phyloP scores from a whole-genome alignment of 1,284 basidiomycete species.

The Tilletia setariae region DNA sequence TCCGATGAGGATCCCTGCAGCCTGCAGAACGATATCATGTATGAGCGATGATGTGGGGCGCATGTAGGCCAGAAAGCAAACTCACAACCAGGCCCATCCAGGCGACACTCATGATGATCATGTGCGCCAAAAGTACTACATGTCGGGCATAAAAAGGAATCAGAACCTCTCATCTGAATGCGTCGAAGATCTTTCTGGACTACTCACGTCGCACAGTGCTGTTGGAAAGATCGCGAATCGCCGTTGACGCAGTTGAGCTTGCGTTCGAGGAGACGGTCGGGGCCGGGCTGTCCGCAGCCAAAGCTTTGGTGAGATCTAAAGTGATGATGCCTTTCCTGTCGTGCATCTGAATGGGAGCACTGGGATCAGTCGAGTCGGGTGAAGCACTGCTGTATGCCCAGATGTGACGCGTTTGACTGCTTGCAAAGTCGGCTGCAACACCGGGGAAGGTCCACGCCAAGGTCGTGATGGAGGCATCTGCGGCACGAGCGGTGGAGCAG shows the following conservation, averaged over 20 bases:
- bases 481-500: slow-evolving; percentile 17
- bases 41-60: neutral
- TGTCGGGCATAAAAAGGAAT: neutral
- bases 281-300: neutral
- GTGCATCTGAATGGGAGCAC: slow-evolving; percentile 28
- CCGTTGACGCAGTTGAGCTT: neutral
- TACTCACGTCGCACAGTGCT: neutral
- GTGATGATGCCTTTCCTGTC: slow-evolving; percentile 25
- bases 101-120: slow-evolving; percentile 56
- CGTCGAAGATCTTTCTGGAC: too few species aligned
- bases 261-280: neutral
- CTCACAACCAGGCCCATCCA: slow-evolving; percentile 61
- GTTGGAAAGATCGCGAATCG: neutral
- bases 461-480: slow-evolving; percentile 31
- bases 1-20: slow-evolving; percentile 63
- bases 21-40: slow-evolving; percentile 32
- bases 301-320: slow-evolving; percentile 40
- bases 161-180: too few species aligned
- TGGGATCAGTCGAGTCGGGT: slow-evolving; percentile 25
- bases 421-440: slow-evolving; percentile 19
- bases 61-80: neutral
- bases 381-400: slow-evolving; percentile 33
- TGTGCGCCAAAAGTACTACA: slow-evolving; percentile 32
- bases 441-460: slow-evolving; percentile 36
- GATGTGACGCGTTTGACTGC: slow-evolving; percentile 31